Percentiles rank a stretch among this genome's conserved stretches.
phyloP scores from a whole-genome alignment of 2,329 filamentous ascomycete species.

The Calonectria hongkongensis region DNA sequence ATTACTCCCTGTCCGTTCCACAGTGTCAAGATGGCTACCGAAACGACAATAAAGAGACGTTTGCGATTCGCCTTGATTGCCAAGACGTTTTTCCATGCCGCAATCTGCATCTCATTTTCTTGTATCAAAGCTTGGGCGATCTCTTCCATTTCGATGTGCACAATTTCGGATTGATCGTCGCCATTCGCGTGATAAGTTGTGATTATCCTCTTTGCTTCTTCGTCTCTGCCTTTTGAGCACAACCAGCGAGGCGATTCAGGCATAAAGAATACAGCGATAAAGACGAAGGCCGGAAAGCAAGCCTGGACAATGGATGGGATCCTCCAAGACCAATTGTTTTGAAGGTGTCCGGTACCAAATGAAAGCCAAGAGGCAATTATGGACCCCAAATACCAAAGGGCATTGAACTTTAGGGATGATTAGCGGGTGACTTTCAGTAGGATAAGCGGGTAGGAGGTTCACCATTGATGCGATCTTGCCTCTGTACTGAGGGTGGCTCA shows the following conservation, averaged over 20 bases:
- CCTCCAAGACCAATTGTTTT: slow-evolving; percentile 39
- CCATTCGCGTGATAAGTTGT: slow-evolving; percentile 25
- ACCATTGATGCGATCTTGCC: slow-evolving; percentile 17
- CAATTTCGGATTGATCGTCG: slow-evolving; percentile 1
- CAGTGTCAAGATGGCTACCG: not conserved
- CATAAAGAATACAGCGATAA: slow-evolving; percentile 43
- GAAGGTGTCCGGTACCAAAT: slow-evolving; percentile 34
- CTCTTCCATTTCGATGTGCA: slow-evolving; percentile 28
- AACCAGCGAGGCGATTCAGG: slow-evolving; percentile 34
- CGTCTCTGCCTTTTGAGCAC: slow-evolving; percentile 1
- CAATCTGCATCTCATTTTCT: not conserved
- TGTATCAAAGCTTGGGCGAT: not conserved
- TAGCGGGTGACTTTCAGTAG: not conserved
- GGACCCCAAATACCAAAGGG: slow-evolving; percentile 32
- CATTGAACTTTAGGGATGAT: not conserved
- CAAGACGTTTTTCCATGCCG: slow-evolving; percentile 1
- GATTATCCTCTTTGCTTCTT: slow-evolving; percentile 9
- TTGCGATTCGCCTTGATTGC: slow-evolving; percentile 2
- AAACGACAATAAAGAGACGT: slow-evolving; percentile 24
- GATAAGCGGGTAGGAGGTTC: not conserved
- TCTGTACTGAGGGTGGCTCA: not conserved
- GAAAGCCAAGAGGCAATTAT: slow-evolving; percentile 40
- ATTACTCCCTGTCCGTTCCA: slow-evolving; percentile 42
- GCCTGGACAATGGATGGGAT: slow-evolving; percentile 38
- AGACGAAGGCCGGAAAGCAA: slow-evolving; percentile 13